These are phyloP conservation scores for Cyanidium caldarium DNA, from an alignment of 23 red algal species.

Conservation along the genomic window DNA sequence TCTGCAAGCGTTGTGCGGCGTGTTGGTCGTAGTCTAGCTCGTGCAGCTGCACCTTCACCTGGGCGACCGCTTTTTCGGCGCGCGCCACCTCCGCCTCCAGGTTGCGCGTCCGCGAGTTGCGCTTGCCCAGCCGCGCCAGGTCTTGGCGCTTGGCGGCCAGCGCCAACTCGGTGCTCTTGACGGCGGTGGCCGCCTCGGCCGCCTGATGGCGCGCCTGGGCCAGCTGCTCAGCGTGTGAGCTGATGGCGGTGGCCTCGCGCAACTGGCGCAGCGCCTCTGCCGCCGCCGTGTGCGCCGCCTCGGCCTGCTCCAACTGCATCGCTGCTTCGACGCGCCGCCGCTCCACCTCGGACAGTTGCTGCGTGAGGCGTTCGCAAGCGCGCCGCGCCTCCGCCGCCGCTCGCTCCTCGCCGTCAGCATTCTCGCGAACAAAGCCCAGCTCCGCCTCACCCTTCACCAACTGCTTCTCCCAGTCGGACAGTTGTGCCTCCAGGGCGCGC, in stretches of 20 bases:
- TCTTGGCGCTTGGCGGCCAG: slow-evolving; percentile 9
- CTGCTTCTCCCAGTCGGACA: too few relatives aligned
- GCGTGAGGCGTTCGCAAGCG: too few relatives aligned
- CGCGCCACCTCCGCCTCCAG: slow-evolving; percentile 26
- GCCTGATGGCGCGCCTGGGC: slow-evolving; percentile 26
- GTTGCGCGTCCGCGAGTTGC: slow-evolving; percentile 13
- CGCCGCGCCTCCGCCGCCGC: too few relatives aligned
- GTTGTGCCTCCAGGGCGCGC: too few relatives aligned
- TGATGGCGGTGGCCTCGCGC: slow-evolving; percentile 19
- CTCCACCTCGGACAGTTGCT: too few relatives aligned
- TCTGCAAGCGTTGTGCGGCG: slow-evolving; percentile 18
- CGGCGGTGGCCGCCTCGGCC: slow-evolving; percentile 23
- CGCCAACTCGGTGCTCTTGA: slow-evolving; percentile 26
- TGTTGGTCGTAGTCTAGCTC: slow-evolving; percentile 70
- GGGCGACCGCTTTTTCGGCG: slow-evolving; percentile 33
- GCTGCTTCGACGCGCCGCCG: too few relatives aligned
- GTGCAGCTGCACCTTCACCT: slow-evolving; percentile 51
- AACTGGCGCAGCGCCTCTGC: too few relatives aligned
- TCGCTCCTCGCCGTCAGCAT: too few relatives aligned
- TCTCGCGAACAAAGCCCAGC: too few relatives aligned
- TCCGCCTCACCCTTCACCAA: too few relatives aligned
- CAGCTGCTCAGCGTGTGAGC: slow-evolving; percentile 46
- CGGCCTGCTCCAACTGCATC: too few relatives aligned
- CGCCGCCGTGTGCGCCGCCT: too few relatives aligned
- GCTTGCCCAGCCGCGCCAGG: neutral